Percentiles rank a stretch among this genome's conserved stretches.
Evolutionary conservation across 2,329 filamentous ascomycete species (phyloP).

Genomic region (Podosphaera leucotricha): DNA sequence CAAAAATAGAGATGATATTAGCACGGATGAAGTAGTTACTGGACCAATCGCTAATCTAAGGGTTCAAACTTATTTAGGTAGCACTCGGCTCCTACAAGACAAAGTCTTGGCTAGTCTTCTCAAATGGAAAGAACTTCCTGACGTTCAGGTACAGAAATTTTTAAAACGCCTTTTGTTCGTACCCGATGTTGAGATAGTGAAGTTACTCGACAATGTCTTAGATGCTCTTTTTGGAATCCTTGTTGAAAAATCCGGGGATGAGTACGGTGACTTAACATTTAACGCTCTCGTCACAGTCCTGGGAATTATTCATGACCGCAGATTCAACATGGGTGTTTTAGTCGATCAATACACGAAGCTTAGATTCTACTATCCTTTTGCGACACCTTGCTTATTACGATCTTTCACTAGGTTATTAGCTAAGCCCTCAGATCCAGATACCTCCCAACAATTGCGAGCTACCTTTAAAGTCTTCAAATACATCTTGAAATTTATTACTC

Average conservation of each 20-base stretch:
- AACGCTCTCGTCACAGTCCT: constrained; percentile 72
- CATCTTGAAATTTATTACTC: constrained; percentile 84
- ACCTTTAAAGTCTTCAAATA: constrained; percentile 90
- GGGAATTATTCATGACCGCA: constrained; percentile 78
- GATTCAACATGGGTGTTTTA: constrained; percentile 75
- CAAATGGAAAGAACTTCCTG: constrained; percentile 59
- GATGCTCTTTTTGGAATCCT: constrained; percentile 79
- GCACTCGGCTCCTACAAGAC: constrained; percentile 85
- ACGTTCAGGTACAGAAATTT: constrained; percentile 47
- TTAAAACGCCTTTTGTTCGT: constrained; percentile 77
- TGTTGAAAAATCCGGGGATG: constrained; percentile 74
- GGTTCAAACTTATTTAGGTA: constrained; percentile 72
- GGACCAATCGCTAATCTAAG: constrained; percentile 60
- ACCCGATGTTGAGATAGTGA: constrained; percentile 92
- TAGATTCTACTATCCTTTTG: constrained; percentile 81
- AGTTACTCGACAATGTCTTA: constrained; percentile 71
- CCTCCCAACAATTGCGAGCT: constrained; percentile 61
- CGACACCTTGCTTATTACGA: constrained; percentile 65
- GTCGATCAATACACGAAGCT: constrained; percentile 80
- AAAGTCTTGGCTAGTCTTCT: constrained; percentile 62
- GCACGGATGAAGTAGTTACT: constrained; percentile 49
- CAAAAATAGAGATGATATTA: constrained; percentile 38
- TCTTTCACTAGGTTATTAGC: constrained; percentile 68
- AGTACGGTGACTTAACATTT: constrained; percentile 83
- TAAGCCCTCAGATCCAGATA: constrained; percentile 62